These are phyloP conservation scores for Phytopythium oedochilum DNA, from an alignment of 352 stramenopile genomes.

Conservation along the genomic window DNA sequence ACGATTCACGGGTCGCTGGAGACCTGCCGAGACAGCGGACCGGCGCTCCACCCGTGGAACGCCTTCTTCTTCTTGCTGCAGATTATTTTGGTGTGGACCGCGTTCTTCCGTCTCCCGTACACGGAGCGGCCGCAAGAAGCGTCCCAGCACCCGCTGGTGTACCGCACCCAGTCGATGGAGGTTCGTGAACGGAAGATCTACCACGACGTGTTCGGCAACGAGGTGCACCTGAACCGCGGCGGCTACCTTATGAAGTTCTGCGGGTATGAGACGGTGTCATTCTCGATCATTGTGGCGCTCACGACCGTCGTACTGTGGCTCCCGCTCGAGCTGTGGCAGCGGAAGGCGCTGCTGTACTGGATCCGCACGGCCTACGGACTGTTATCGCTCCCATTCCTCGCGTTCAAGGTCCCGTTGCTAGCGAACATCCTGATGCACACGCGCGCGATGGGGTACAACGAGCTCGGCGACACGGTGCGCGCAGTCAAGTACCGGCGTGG, in stretches of 20 bases:
- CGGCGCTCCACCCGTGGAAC: constrained; percentile 58
- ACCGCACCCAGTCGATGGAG: constrained; percentile 47
- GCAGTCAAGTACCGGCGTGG: constrained; percentile 35
- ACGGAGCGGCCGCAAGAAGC: constrained; percentile 59
- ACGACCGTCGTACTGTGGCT: constrained; percentile 55
- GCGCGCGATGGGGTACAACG: constrained; percentile 82
- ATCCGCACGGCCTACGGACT: constrained; percentile 81
- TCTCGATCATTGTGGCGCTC: constrained; percentile 66
- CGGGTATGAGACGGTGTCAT: constrained; percentile 81
- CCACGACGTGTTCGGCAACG: constrained; percentile 79
- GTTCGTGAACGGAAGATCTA: constrained; percentile 39
- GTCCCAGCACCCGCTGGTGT: constrained; percentile 38
- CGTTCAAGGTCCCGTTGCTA: constrained; percentile 85
- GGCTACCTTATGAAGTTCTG: constrained; percentile 87
- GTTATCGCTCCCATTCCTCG: constrained; percentile 82
- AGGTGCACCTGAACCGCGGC: constrained; percentile 69
- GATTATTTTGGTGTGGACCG: constrained; percentile 78
- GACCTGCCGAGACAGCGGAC: constrained; percentile 48
- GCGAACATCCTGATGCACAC: constrained; percentile 83
- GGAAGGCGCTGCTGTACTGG: constrained; percentile 84
- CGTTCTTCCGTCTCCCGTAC: constrained; percentile 84
- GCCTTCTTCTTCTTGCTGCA: constrained; percentile 82
- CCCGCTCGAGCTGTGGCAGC: constrained; percentile 74
- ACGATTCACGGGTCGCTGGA: constrained; percentile 56
- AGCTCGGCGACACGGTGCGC: constrained; percentile 63